A percentile compares a stretch with the other conserved stretches of the same genome.
Evolutionary conservation across 345 rosid genomes (phyloP).

Genomic region (Raphanus raphanistrum): DNA sequence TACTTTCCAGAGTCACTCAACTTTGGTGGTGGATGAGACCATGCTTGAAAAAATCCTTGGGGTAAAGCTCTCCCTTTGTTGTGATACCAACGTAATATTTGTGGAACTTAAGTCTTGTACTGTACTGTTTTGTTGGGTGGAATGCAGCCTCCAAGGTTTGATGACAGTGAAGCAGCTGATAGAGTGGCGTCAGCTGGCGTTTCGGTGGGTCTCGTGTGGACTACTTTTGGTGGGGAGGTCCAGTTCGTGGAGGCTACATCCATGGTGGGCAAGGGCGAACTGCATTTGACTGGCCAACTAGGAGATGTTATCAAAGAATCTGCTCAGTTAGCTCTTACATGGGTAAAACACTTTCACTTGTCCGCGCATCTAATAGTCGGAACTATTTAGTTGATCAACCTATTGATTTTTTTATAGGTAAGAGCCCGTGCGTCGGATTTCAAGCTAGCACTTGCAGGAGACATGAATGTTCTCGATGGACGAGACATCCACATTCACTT

Average conservation of each 20-base stretch:
- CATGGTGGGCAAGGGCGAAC: constrained; percentile 89
- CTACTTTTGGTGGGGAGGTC: constrained; percentile 96
- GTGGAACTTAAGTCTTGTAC: not conserved
- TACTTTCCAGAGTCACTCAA: constrained; percentile 64
- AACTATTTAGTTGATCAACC: not conserved
- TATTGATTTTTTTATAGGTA: constrained; percentile 53
- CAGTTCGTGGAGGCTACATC: constrained; percentile 95
- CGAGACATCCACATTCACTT: constrained; percentile 96
- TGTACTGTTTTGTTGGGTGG: constrained; percentile 22
- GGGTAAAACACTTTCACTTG: constrained; percentile 54
- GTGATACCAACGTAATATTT: not conserved
- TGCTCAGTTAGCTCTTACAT: constrained; percentile 94
- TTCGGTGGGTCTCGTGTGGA: constrained; percentile 98
- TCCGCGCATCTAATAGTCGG: not conserved
- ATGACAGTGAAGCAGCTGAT: constrained; percentile 91
- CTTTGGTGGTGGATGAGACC: constrained; percentile 79
- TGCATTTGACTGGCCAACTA: constrained; percentile 97
- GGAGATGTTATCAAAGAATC: constrained; percentile 99
- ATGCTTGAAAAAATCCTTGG: constrained; percentile 94
- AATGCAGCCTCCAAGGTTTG: constrained; percentile 91
- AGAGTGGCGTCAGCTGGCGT: constrained; percentile 93
- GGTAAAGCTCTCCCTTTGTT: constrained; percentile 56
- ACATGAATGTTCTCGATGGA: constrained; percentile 73
- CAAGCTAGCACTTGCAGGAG: constrained; percentile 59
- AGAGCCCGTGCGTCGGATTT: constrained; percentile 92